Percentiles rank a stretch among this genome's conserved stretches.
phyloP scores from a whole-genome alignment of 139 green algal species.

The Ettlia oleoabundans region DNA sequence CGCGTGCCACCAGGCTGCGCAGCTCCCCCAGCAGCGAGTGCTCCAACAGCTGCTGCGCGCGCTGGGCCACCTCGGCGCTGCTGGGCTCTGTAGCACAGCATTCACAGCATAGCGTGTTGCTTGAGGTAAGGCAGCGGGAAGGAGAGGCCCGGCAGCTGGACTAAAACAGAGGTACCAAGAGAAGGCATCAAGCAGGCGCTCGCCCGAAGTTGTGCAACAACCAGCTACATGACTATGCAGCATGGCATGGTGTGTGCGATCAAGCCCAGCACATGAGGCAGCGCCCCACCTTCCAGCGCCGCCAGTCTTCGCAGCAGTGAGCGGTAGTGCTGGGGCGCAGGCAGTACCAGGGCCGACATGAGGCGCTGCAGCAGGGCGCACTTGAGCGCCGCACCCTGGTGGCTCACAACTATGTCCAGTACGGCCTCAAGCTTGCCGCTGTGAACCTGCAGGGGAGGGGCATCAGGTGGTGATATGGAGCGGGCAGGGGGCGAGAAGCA shows the following conservation, averaged over 20 bases:
- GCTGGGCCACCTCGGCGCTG: conserved; percentile 53
- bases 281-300: conserved; percentile 51
- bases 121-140: not conserved
- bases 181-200: not conserved
- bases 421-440: conserved; percentile 69
- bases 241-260: not conserved
- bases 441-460: conserved; percentile 50
- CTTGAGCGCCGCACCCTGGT: conserved; percentile 83
- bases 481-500: not conserved
- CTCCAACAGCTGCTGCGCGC: conserved; percentile 83
- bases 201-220: too few relatives aligned
- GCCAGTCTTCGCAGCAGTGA: conserved; percentile 80
- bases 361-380: conserved; percentile 76
- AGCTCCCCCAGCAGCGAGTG: conserved; percentile 90
- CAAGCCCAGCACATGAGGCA: too few relatives aligned
- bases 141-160: not conserved
- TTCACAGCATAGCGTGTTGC: too few relatives aligned
- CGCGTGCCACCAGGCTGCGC: conserved; percentile 79
- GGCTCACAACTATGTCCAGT: conserved; percentile 85
- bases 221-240: not conserved
- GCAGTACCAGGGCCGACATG: conserved; percentile 81
- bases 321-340: conserved; percentile 76
- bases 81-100: conserved; percentile 30
- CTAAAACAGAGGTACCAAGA: too few relatives aligned
- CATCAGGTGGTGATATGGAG: too few relatives aligned